Evolutionary conservation across 1,284 basidiomycete genomes (phyloP), one percentile per base, ranked within the genome.

Genomic region (Malassezia brasiliensis): DNA sequence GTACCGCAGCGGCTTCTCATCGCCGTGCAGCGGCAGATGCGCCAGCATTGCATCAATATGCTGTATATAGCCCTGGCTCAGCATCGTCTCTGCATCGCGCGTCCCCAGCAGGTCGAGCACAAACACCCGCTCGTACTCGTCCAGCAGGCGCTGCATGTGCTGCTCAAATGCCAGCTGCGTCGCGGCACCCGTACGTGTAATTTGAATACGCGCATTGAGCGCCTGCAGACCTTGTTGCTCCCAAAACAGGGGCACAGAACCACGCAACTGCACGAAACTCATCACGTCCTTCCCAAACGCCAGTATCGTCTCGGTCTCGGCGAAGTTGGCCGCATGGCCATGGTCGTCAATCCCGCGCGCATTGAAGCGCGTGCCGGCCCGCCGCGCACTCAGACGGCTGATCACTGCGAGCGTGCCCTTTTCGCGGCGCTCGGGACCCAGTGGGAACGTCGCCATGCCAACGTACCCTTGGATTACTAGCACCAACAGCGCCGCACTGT

Each of bases 301-400:
- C 72, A 96, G 83, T 46, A 96, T 79, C 0, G 87, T 87, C 77
- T 98, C 93, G 6, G 91, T 93, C 85, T 91, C 93, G 34, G 94
- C 94, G 76, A 96, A 96, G 73, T 98, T 96, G 46, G 94, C 94
- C 17, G 87, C 88, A 72, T 94, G 86, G 37, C 94, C 93, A 67
- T 96, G 90, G 74, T 99, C 94, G 72, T 98, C 94, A 20, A 99
- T 87, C 0, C 94, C 94, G 55, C 94, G 83, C 3, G 91, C 93
- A 70, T 96, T 93, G 79, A 96, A 98, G 31, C 94, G 83, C 17
- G 94, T 96, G 2, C 94, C 94, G 17, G 94, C 93, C 60, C 91
- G 81, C 76, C 90, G 93, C 84, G 88, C 93, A 32, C 90, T 87
- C 8, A 98, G 79, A 25, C 93, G 22, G 82, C 83, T 44, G 84